phyloP scores from a whole-genome alignment of 352 stramenopile genomes.

The Phytophthora pluvialis region DNA sequence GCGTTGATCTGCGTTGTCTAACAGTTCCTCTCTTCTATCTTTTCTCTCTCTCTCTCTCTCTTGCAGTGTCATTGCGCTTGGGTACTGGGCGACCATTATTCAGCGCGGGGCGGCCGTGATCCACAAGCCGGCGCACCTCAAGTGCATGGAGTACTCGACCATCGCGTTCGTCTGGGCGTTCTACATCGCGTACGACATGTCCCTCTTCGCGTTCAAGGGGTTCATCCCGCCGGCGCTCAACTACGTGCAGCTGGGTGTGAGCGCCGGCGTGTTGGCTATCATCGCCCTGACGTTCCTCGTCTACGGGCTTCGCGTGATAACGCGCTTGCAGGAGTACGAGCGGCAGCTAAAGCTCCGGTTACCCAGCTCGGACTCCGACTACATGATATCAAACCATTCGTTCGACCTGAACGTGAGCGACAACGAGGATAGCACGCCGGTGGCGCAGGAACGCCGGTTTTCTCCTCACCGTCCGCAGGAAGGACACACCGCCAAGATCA shows the following conservation, averaged over 20 bases:
- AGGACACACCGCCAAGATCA: constrained; percentile 38
- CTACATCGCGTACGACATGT: constrained; percentile 40
- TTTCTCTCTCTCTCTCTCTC: neutral
- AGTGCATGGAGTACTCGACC: constrained; percentile 34
- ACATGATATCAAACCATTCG: constrained; percentile 32
- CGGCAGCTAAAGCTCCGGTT: constrained; percentile 22
- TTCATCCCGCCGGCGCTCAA: constrained; percentile 37
- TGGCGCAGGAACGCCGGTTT: constrained; percentile 18
- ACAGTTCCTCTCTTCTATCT: neutral
- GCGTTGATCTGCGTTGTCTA: neutral
- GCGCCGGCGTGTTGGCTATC: constrained; percentile 24
- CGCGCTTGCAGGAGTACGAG: constrained; percentile 33
- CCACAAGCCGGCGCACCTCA: constrained; percentile 35
- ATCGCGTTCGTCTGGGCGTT: constrained; percentile 48
- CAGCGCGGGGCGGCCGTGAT: constrained; percentile 46
- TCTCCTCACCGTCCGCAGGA: constrained; percentile 14
- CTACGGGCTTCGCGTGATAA: constrained; percentile 36
- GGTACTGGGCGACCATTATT: constrained; percentile 68
- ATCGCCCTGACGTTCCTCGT: constrained; percentile 38
- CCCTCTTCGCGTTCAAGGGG: constrained; percentile 42
- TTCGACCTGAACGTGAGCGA: constrained; percentile 33
- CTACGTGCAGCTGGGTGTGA: constrained; percentile 37
- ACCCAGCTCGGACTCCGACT: constrained; percentile 21
- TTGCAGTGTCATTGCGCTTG: constrained; percentile 54
- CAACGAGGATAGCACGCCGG: constrained; percentile 18